phyloP scores from a whole-genome alignment of 1,139 yeast genomes.

The Blastobotrys elegans region DNA sequence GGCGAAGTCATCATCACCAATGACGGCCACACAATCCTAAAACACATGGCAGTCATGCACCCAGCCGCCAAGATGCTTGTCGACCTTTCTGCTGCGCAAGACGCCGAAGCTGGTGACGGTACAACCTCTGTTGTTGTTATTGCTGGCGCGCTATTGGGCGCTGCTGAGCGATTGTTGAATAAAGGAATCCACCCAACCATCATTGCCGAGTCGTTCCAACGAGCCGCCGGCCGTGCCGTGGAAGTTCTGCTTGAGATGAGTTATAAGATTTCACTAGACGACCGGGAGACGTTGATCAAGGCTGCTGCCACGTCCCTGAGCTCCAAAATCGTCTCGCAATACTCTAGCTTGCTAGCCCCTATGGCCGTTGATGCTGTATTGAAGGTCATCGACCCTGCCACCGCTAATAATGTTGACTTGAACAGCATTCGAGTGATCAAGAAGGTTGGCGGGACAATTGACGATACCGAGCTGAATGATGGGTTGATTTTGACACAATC shows the following conservation, averaged over 20 bases:
- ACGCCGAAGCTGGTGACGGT: constrained; percentile 98
- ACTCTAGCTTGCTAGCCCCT: constrained; percentile 79
- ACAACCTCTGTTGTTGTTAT: constrained; percentile 95
- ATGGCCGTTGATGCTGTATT: constrained; percentile 92
- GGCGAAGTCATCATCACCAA: constrained; percentile 95
- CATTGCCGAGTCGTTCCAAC: constrained; percentile 90
- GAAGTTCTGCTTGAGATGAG: constrained; percentile 84
- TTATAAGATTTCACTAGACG: constrained; percentile 64
- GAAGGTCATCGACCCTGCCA: constrained; percentile 56
- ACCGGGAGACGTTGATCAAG: constrained; percentile 74
- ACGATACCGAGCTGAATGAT: constrained; percentile 86
- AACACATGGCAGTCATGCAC: constrained; percentile 92
- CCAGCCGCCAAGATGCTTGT: constrained; percentile 99
- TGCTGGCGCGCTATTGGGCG: constrained; percentile 90
- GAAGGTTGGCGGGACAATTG: constrained; percentile 96
- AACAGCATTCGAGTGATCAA: constrained; percentile 84
- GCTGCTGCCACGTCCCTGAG: constrained; percentile 94
- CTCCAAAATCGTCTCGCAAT: constrained; percentile 93
- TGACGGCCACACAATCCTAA: constrained; percentile 92
- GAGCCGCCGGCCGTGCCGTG: constrained; percentile 86
- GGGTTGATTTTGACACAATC: constrained; percentile 93
- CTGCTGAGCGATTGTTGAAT: constrained; percentile 83
- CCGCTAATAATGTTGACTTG: constrained; percentile 70
- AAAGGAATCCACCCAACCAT: constrained; percentile 96
- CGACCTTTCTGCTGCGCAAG: constrained; percentile 96